Evolutionary conservation across 129 eudicot genomes (phyloP), one percentile per base, ranked within the genome.

Genomic region (Centaurea solstitialis): DNA sequence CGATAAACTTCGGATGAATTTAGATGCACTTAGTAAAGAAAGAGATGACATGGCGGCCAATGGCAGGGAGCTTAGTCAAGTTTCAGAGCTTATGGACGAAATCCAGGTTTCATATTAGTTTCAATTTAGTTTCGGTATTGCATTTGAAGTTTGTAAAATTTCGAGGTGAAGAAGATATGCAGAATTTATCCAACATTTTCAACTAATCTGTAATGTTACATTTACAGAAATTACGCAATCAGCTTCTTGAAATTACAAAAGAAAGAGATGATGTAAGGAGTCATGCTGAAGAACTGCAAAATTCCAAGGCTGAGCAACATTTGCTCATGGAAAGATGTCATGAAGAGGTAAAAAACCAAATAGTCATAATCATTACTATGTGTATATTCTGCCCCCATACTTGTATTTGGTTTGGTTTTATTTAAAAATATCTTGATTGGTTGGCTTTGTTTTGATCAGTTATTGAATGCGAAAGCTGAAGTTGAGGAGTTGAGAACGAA

Each of bases 1-100:
- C 6, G 83, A 83, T 74, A 89, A 72, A 23, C 85, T 88, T 75
- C 85, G 67, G 83, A 83, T 77, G 89, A 88, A 89, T 79, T 75
- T 89, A 69, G 68, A 70, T 68, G 76, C 28, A 67, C 83, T 89
- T 64, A 75, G 68, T 40, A 86, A 84, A 80, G 97, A 89, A 78
- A 87, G 80, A 84, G 88, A 87, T 61, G 79, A 78, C 40, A 62
- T 87, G 73, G 64, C 74, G 67, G 57, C 76, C 70, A 82, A 70
- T 68, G 79, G 81, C 28, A 86, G 85, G 77, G 85, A 82, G 35
- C 72, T 73, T 68, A 85, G 86, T 68, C 68, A 43, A 62, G 13
- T 69, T 68, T 79, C 74, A 35, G 82, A 70, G 66, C 74, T 33
- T 3, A 10, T 13, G 61, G 86, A 86, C 83, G 89, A 87, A n/a